Percentiles rank a stretch among this genome's conserved stretches.
Evolutionary conservation across 1,284 basidiomycete genomes (phyloP).

Genomic region (Marasmius oreades): DNA sequence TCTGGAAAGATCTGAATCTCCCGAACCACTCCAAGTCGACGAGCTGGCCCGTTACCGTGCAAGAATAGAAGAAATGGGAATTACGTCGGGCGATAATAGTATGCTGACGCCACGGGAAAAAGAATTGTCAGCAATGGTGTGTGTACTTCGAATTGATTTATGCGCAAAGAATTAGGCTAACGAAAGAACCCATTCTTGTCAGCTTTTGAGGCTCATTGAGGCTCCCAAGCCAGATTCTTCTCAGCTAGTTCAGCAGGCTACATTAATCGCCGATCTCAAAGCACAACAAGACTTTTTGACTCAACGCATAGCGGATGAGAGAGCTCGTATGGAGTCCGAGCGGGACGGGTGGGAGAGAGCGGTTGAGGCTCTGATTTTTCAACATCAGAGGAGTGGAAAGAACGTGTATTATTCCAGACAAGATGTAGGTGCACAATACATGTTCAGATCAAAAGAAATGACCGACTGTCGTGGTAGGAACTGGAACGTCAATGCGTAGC

Average conservation of each 20-base stretch:
- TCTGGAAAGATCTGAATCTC: neutral
- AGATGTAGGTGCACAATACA: slow-evolving; percentile 32
- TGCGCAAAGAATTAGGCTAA: slow-evolving; percentile 6
- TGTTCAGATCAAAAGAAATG: neutral
- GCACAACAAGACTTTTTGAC: slow-evolving; percentile 57
- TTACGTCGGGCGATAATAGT: neutral
- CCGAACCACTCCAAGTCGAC: slow-evolving; percentile 9
- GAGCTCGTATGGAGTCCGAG: slow-evolving; percentile 56
- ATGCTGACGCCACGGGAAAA: slow-evolving; percentile 35
- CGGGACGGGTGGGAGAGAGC: slow-evolving; percentile 56
- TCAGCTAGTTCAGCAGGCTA: slow-evolving; percentile 59
- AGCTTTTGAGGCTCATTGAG: slow-evolving; percentile 53
- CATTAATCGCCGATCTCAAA: slow-evolving; percentile 51
- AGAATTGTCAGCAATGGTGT: slow-evolving; percentile 59
- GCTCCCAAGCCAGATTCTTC: slow-evolving; percentile 32
- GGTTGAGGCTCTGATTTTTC: slow-evolving; percentile 53
- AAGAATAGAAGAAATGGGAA: slow-evolving; percentile 4
- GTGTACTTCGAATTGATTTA: slow-evolving; percentile 16
- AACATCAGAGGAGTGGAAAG: slow-evolving; percentile 36
- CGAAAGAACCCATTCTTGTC: slow-evolving; percentile 10
- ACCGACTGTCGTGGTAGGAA: slow-evolving; percentile 35
- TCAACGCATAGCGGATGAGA: slow-evolving; percentile 48
- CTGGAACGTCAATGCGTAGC: slow-evolving; percentile 41
- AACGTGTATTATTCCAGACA: slow-evolving; percentile 33
- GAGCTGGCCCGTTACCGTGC: slow-evolving; percentile 8